Conservation (phyloP, 2,329 filamentous ascomycete species). For the Aspergillus tamarii region DNA sequence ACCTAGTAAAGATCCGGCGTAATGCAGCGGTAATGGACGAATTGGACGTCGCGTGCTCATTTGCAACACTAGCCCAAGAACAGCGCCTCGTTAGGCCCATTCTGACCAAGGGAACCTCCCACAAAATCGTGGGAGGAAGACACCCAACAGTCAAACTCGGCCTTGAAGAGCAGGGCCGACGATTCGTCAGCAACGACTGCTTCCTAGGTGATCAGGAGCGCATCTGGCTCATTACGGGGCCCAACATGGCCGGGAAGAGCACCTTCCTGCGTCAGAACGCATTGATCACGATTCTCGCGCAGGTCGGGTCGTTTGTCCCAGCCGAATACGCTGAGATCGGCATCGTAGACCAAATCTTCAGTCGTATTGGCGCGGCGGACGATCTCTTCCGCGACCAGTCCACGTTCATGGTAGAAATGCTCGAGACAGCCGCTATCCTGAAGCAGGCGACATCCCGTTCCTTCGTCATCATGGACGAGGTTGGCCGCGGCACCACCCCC, state of each 20-base stretch:
- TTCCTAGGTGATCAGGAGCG: slow-evolving; percentile 75
- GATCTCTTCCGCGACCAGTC: slow-evolving; percentile 94
- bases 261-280: slow-evolving; percentile 96
- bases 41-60: slow-evolving; percentile 85
- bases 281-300: slow-evolving; percentile 88
- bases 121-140: slow-evolving; percentile 81
- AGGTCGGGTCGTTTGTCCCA: slow-evolving; percentile 90
- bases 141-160: slow-evolving; percentile 92
- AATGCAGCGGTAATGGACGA: slow-evolving; percentile 93
- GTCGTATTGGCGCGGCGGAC: slow-evolving; percentile 89
- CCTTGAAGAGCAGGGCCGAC: slow-evolving; percentile 75
- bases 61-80: slow-evolving; percentile 77
- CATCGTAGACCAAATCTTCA: slow-evolving; percentile 94
- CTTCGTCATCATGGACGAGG: slow-evolving; percentile 98
- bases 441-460: slow-evolving; percentile 79
- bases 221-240: slow-evolving; percentile 71
- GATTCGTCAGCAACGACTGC: slow-evolving; percentile 85
- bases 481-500: slow-evolving; percentile 90
- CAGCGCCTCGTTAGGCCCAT: slow-evolving; percentile 73
- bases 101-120: slow-evolving; percentile 65
- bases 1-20: slow-evolving; percentile 81
- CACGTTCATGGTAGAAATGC: slow-evolving; percentile 99
- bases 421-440: slow-evolving; percentile 90
- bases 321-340: slow-evolving; percentile 84
- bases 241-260: slow-evolving; percentile 99